Evolutionary conservation across 768 basidiomycete species (phyloP).

Genomic region (Podaxis sp.): DNA sequence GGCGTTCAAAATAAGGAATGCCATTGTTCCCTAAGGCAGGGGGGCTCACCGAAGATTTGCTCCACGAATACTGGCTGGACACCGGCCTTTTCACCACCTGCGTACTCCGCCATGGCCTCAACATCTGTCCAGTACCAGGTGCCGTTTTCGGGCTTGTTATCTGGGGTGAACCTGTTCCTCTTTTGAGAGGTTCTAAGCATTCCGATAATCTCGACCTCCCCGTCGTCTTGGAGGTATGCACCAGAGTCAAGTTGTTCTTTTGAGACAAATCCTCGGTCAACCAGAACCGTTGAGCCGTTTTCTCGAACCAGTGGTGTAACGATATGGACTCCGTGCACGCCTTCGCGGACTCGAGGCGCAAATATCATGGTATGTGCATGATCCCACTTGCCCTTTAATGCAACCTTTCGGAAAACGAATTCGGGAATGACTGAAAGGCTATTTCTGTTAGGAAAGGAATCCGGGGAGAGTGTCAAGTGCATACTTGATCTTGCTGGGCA

Average conservation of each 20-base stretch:
- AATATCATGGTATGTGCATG: constrained; percentile 76
- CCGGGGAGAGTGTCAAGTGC: constrained; percentile 21
- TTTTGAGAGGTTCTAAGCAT: constrained; percentile 81
- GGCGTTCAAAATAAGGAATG: constrained; percentile 1
- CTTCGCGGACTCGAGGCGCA: constrained; percentile 85
- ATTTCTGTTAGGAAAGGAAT: constrained; percentile 8
- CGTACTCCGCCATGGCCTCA: constrained; percentile 71
- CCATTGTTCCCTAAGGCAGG: neutral
- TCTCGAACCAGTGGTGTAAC: constrained; percentile 82
- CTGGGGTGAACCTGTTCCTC: constrained; percentile 82
- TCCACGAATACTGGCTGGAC: constrained; percentile 92
- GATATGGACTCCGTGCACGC: constrained; percentile 84
- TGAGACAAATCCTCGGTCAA: constrained; percentile 91
- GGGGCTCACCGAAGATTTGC: constrained; percentile 77
- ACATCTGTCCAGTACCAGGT: constrained; percentile 95
- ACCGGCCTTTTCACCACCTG: constrained; percentile 65
- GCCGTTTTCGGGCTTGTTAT: constrained; percentile 75
- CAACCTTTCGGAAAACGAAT: constrained; percentile 85
- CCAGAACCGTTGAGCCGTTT: constrained; percentile 80
- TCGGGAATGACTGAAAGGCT: constrained; percentile 78
- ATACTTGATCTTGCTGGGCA: constrained; percentile 89
- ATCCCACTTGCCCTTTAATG: constrained; percentile 76
- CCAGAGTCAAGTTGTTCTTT: constrained; percentile 36
- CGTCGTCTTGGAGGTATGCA: constrained; percentile 36
- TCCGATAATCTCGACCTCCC: constrained; percentile 73